A percentile compares a stretch with the other conserved stretches of the same genome.
These are phyloP conservation scores for Rhytidhysteron rufulum DNA, from an alignment of 2,329 filamentous ascomycete genomes.

Conservation along the genomic window DNA sequence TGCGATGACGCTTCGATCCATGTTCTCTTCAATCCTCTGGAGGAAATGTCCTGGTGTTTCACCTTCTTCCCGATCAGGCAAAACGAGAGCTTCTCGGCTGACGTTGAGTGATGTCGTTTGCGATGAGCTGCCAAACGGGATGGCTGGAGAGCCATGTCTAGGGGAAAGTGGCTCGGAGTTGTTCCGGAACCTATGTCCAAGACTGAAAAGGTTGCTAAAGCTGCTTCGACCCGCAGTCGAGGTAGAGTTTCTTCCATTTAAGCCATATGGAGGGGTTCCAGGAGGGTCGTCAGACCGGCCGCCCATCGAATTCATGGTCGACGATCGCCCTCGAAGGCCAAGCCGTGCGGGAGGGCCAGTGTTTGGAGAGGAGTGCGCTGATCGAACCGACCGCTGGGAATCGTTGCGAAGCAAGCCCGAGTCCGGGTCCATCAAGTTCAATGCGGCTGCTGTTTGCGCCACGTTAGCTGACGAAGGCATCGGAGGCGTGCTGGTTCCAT, in stretches of 20 bases:
- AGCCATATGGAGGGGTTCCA: constrained; percentile 46
- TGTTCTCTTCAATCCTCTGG: constrained; percentile 72
- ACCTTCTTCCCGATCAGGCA: constrained; percentile 78
- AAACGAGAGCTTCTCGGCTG: constrained; percentile 62
- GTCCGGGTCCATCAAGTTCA: constrained; percentile 44
- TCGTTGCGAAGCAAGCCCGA: constrained; percentile 54
- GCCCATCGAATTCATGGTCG: constrained; percentile 80
- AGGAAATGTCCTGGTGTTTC: constrained; percentile 91
- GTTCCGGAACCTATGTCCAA: constrained; percentile 72
- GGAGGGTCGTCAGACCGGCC: constrained; percentile 68
- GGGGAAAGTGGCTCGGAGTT: constrained; percentile 68
- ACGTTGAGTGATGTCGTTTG: constrained; percentile 82
- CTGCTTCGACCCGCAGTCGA: constrained; percentile 86
- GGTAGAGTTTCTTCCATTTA: constrained; percentile 65
- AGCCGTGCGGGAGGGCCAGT: constrained; percentile 57
- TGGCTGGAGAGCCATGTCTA: constrained; percentile 56
- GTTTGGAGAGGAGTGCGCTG: constrained; percentile 54
- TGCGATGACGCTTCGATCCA: constrained; percentile 79
- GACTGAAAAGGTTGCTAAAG: constrained; percentile 80
- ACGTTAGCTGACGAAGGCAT: constrained; percentile 52
- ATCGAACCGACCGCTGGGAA: constrained; percentile 64
- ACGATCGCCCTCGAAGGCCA: constrained; percentile 71
- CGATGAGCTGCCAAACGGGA: constrained; percentile 62
- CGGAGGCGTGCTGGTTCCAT: constrained; percentile 28
- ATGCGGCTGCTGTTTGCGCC: constrained; percentile 45